Base-by-base conservation (phyloP, 192 early-diverging fungal genomes). In the Jimgerdemannia lactiflua region DNA sequence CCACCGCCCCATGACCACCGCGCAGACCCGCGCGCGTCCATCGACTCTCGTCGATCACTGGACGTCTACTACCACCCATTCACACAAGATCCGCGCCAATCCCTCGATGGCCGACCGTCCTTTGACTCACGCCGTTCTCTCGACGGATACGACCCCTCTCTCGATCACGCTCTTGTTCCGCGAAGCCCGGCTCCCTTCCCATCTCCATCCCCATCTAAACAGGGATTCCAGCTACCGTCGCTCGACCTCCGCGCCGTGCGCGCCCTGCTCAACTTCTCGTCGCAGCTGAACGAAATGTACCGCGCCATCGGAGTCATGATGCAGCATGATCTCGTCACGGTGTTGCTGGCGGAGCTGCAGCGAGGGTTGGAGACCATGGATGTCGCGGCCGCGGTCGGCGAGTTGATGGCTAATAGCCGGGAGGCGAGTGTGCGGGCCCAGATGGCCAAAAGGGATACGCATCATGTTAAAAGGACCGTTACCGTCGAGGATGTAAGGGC, bases 281-380 rank as follows among this genome's bases (percentile, higher is more conserved):
- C 77, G 4, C 91, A 95, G 65, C 78, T 95, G 64, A 71, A 79
- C 10, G 87, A 92, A 65, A 86, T 95, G 87, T 77, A 89, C 40
- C 84, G 83, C 65, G 83, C 86, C 11, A 91, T 94, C 42, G 89
- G 87, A 11, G 82, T 79, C 18, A 90, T 93, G 86, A 93, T 95
- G 90, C 89, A 95, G 66, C 83, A 79, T 71, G 94, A 95, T 73
- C 87, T 95, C 10, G 76, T 91, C 44, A 85, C 84, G 19, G 77
- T 91, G 2, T 64, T 95, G 43, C 66, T 93, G n/a, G 69, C 79
- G 9, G 92, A 94, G 77, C 85, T 95, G 41, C 76, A 82, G n/a
- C 79, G 85, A 42, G 75, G 81, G 19, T 78, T 92, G 14, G 84
- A 83, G 4, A 81, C 75, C 3, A 75, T 93, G 65, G 87, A 92